Evolutionary conservation across 371 early-diverging fungal genomes (phyloP), one percentile per base, ranked within the genome.

Genomic region (Rhizomucor pusillus): DNA sequence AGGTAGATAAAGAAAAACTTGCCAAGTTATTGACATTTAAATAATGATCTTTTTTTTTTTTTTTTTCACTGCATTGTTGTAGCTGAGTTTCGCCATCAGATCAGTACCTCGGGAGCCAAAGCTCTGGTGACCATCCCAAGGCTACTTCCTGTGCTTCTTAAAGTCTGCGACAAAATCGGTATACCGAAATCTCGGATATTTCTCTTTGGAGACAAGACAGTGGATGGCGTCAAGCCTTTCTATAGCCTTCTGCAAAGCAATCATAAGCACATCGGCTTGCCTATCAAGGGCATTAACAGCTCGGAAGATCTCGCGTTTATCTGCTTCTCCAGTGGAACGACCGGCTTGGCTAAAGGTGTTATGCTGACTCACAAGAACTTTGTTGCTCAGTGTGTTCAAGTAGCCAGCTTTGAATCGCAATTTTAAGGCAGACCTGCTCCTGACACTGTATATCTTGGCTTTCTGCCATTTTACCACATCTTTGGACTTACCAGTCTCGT

Each of bases 291-390:
- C 3, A 50, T 65, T 33, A 34, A 56, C 35, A 35, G 52, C 12
- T 22, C 25, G 51, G 64, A 73, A 13, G 63, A 72, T 51, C 51
- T 88, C 18, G 91, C 91, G 11, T 88, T 86, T 50, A 75, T 94
- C 41, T 89, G 89, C 65, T 94, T 89, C 75, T 90, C 90, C 12
- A 87, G 88, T 34, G 94, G 94, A 19, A 94, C 93, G 1, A 91
- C 92, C 1, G 92, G 91, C 47, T 54, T 62, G 41, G 66, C 76
- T 47, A 81, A 79, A 52, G 76, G 83, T 22, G 71, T 70, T 9
- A 71, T 73, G 71, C 59, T 76, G 7, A 73, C 64, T 7, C 77
- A 76, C 35, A 52, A 35, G 35, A 66, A 66, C 43, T 62, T 66
- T 54, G 44, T 62, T 49, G 50, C 74, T 0, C 73, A 72, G 54